Conservation (phyloP, 306 rosid genomes). For the Fragaria iinumae region DNA sequence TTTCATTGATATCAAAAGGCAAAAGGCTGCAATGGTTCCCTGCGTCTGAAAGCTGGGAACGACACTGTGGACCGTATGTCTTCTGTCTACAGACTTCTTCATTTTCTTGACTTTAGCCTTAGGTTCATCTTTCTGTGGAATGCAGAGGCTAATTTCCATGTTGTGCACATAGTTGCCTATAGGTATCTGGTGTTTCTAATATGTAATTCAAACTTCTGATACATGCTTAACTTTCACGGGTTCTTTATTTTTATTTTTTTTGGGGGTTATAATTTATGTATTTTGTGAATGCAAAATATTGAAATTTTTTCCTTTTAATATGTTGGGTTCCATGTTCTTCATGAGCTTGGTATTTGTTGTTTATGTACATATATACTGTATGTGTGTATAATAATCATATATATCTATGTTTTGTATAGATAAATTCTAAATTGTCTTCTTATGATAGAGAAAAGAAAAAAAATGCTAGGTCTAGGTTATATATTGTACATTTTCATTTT, state of each 20-base stretch:
- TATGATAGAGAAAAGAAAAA: not conserved
- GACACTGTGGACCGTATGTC: constrained; percentile 64
- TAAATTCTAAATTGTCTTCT: not conserved
- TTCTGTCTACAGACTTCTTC: constrained; percentile 58
- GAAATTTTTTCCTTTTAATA: not conserved
- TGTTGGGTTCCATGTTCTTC: constrained; percentile 13
- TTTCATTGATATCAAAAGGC: not conserved
- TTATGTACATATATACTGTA: not conserved
- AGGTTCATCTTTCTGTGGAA: not conserved
- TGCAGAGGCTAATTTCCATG: not conserved
- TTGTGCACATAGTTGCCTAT: not conserved
- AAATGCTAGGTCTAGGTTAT: not conserved
- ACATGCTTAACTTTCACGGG: not conserved
- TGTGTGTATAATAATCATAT: not conserved
- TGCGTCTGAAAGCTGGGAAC: constrained; percentile 63
- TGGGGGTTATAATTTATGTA: not conserved
- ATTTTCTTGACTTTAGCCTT: constrained; percentile 59
- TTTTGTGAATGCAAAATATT: constrained; percentile 6
- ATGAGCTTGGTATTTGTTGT: not conserved
- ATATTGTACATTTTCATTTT: not conserved
- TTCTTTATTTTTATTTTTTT: not conserved
- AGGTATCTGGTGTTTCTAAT: constrained; percentile 8
- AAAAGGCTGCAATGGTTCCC: constrained; percentile 25
- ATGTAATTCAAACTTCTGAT: constrained; percentile 8
- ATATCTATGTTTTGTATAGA: not conserved